phyloP scores from a whole-genome alignment of 805 yeast species.

The Yamadazyma ubonensis region DNA sequence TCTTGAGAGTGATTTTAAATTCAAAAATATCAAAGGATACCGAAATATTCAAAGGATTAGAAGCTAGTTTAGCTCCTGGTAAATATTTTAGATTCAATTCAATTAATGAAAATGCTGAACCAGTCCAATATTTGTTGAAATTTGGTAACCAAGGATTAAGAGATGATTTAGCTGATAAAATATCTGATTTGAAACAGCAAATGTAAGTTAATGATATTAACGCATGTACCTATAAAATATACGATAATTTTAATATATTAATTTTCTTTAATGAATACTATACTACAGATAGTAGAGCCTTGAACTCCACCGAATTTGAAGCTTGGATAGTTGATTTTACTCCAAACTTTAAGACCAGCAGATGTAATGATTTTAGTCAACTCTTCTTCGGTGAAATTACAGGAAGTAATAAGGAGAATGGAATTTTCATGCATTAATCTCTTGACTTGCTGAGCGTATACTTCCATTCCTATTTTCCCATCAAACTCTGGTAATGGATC shows the following conservation, averaged over 20 bases:
- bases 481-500: constrained; percentile 42
- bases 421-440: constrained; percentile 57
- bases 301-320: constrained; percentile 87
- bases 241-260: too few species aligned
- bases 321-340: constrained; percentile 69
- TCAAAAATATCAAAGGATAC: constrained; percentile 62
- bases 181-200: constrained; percentile 33
- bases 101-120: constrained; percentile 53
- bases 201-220: constrained; percentile 7
- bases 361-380: constrained; percentile 55
- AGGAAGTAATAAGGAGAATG: constrained; percentile 75
- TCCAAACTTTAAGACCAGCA: constrained; percentile 56
- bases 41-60: constrained; percentile 73
- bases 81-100: constrained; percentile 78
- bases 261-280: constrained; percentile 61
- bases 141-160: constrained; percentile 64
- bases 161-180: constrained; percentile 52
- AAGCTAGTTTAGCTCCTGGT: constrained; percentile 79
- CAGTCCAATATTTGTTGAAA: constrained; percentile 81
- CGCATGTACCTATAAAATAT: too few species aligned
- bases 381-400: constrained; percentile 89
- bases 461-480: constrained; percentile 49
- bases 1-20: constrained; percentile 79
- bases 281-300: constrained; percentile 85
- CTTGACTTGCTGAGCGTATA: constrained; percentile 61